Percentiles rank a stretch among this genome's conserved stretches.
Evolutionary conservation across 2,329 filamentous ascomycete species (phyloP).

Genomic region (Ascochyta clinopodiicola): DNA sequence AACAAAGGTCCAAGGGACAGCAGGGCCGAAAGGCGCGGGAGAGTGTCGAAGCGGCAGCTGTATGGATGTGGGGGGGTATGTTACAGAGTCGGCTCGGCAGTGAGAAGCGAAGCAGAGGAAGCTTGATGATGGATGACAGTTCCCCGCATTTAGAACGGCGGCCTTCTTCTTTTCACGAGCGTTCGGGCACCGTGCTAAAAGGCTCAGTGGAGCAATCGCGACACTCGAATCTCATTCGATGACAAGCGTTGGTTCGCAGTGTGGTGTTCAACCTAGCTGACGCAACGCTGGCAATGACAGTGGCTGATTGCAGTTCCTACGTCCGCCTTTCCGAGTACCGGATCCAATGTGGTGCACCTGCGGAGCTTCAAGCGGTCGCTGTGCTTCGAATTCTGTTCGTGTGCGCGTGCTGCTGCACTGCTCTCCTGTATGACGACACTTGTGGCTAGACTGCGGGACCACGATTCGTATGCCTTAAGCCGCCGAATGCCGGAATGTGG

Average conservation of each 20-base stretch:
- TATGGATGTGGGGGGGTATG: conserved; percentile 30
- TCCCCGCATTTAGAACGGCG: conserved; percentile 46
- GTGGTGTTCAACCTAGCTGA: conserved; percentile 37
- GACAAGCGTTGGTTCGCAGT: conserved; percentile 29
- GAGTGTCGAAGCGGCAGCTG: conserved; percentile 29
- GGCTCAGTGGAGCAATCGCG: conserved; percentile 36
- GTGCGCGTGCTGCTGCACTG: conserved; percentile 30
- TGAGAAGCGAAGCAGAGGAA: conserved; percentile 41
- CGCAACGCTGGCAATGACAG: conserved; percentile 3
- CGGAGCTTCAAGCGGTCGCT: neutral
- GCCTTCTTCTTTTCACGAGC: conserved; percentile 41
- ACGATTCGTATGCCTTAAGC: conserved; percentile 24
- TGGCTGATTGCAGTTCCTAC: conserved; percentile 4
- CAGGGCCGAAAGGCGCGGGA: conserved; percentile 14
- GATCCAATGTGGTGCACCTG: conserved; percentile 12
- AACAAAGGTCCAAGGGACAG: conserved; percentile 18
- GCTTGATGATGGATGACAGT: conserved; percentile 39
- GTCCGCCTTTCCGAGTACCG: conserved; percentile 14
- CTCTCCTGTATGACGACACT: conserved; percentile 32
- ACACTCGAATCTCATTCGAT: conserved; percentile 35
- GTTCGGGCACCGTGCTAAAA: conserved; percentile 33
- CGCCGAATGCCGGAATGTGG: conserved; percentile 38
- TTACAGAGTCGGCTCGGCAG: conserved; percentile 44
- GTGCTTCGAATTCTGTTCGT: conserved; percentile 28
- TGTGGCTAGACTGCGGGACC: conserved; percentile 21